Percentiles rank a stretch among this genome's conserved stretches.
These are phyloP conservation scores for Penicillium occitanis DNA, from an alignment of 2,329 filamentous ascomycete genomes.

Conservation along the genomic window DNA sequence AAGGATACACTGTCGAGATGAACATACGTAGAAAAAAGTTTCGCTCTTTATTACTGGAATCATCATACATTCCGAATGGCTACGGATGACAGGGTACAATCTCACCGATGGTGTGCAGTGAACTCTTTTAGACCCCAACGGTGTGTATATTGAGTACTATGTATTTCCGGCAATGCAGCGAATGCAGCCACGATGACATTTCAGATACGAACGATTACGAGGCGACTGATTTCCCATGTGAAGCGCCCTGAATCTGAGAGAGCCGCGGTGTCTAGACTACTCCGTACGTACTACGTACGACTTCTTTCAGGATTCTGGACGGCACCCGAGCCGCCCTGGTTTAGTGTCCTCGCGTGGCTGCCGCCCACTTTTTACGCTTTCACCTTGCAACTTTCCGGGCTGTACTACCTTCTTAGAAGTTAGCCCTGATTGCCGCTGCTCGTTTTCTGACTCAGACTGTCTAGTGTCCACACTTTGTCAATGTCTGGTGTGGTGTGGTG, in stretches of 20 bases:
- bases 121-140: not conserved
- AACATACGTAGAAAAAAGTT: not conserved
- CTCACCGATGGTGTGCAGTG: not conserved
- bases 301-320: not conserved
- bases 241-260: not conserved
- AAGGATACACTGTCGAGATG: not conserved
- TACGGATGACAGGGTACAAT: not conserved
- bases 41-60: not conserved
- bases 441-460: not conserved
- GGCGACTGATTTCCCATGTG: not conserved
- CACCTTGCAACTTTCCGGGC: not conserved
- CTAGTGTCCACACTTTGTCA: not conserved
- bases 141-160: not conserved
- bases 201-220: not conserved
- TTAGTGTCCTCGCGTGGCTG: conserved; percentile 8
- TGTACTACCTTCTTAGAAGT: not conserved
- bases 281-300: not conserved
- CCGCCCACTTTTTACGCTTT: conserved; percentile 9
- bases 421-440: not conserved
- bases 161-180: not conserved
- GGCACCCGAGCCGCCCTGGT: conserved; percentile 8
- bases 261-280: not conserved
- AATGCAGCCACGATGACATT: not conserved
- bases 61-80: not conserved
- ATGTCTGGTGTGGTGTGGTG: not conserved